A percentile compares a stretch with the other conserved stretches of the same genome.
phyloP scores from a whole-genome alignment of 257 asterid genomes.

The Paulownia fortunei region DNA sequence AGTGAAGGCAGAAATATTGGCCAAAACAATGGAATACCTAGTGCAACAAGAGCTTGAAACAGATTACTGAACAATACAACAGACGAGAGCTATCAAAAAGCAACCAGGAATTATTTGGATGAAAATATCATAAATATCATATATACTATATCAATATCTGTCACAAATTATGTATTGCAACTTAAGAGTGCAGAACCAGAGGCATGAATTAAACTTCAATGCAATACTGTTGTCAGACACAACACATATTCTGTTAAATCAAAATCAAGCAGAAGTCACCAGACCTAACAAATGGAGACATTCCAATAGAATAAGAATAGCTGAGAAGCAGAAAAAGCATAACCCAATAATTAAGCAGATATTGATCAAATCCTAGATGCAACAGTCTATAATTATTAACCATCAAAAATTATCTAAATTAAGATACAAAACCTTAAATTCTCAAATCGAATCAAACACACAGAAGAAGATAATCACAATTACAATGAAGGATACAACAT shows the following conservation, averaged over 20 bases:
- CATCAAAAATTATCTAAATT: too few relatives aligned
- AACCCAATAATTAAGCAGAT: not conserved
- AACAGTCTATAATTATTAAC: too few relatives aligned
- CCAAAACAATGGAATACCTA: slow-evolving; percentile 87
- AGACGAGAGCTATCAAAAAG: not conserved
- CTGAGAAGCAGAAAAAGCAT: not conserved
- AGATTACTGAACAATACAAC: not conserved
- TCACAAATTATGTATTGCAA: too few relatives aligned
- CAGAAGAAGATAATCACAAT: not conserved
- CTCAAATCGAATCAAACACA: not conserved
- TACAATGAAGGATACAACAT: not conserved
- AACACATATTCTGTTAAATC: too few relatives aligned
- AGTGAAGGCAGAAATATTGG: slow-evolving; percentile 81
- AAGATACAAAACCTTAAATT: too few relatives aligned
- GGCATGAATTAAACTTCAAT: too few relatives aligned
- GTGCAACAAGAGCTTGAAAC: not conserved
- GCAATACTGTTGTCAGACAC: too few relatives aligned
- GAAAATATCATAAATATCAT: not conserved
- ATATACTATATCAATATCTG: too few relatives aligned
- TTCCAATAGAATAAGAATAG: not conserved
- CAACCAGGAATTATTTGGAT: not conserved
- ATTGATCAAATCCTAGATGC: not conserved
- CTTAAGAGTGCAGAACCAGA: too few relatives aligned
- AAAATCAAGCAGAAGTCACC: too few relatives aligned
- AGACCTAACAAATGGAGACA: not conserved